A percentile compares a stretch with the other conserved stretches of the same genome.
phyloP scores from a whole-genome alignment of 495 filamentous ascomycete genomes.

The Hamigera avellanea region DNA sequence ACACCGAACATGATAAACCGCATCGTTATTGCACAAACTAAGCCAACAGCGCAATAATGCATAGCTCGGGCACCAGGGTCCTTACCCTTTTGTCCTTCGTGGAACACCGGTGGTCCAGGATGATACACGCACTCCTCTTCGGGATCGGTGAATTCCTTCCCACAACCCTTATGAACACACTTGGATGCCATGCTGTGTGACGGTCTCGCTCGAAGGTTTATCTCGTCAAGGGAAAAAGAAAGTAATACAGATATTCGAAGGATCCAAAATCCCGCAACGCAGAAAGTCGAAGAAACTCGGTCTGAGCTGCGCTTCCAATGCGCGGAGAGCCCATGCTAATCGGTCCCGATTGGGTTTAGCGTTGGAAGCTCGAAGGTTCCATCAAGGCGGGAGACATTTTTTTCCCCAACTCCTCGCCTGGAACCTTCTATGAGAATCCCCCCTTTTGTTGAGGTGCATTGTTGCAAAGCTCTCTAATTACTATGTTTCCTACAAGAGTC shows the following conservation, averaged over 20 bases:
- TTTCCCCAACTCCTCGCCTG: too few relatives aligned
- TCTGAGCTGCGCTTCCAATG: not conserved
- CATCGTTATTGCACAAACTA: not conserved
- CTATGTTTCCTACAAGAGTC: conserved; percentile 26
- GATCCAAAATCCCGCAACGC: not conserved
- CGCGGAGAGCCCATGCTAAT: not conserved
- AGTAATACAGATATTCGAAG: not conserved
- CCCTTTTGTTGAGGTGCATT: too few relatives aligned
- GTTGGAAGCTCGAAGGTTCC: conserved; percentile 39
- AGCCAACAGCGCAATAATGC: conserved; percentile 1
- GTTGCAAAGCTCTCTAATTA: too few relatives aligned
- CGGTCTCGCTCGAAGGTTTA: conserved; percentile 1
- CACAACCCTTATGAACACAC: conserved; percentile 93
- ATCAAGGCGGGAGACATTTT: conserved; percentile 11
- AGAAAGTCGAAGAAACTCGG: conserved; percentile 4
- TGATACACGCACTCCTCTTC: conserved; percentile 87
- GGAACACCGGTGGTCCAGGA: conserved; percentile 88
- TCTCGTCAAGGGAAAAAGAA: too few relatives aligned
- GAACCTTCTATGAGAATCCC: too few relatives aligned
- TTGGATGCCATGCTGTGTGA: conserved; percentile 62
- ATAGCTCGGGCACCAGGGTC: conserved; percentile 11
- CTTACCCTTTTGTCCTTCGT: conserved; percentile 97
- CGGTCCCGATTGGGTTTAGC: conserved; percentile 23
- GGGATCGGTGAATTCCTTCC: conserved; percentile 72
- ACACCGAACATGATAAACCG: conserved; percentile 4